Evolutionary conservation across 2,329 filamentous ascomycete genomes (phyloP).

Genomic region (Orbilia ellipsospora): DNA sequence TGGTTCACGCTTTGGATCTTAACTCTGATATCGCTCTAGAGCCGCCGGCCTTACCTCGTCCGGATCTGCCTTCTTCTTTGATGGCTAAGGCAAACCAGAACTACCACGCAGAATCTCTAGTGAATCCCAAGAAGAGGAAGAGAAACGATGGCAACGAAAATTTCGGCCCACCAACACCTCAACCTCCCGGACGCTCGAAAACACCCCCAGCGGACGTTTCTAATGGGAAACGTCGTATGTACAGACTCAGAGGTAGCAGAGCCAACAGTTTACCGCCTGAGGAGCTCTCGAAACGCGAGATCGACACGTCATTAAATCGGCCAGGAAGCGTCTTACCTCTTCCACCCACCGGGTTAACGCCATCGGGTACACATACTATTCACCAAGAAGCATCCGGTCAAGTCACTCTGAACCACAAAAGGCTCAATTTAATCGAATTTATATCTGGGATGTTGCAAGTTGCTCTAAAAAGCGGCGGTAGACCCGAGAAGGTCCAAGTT

Average conservation of each 20-base stretch:
- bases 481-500: constrained; percentile 51
- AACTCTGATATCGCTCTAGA: constrained; percentile 78
- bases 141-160: constrained; percentile 49
- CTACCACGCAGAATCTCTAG: constrained; percentile 13
- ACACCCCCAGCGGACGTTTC: constrained; percentile 39
- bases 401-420: constrained; percentile 52
- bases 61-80: constrained; percentile 49
- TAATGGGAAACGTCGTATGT: constrained; percentile 39
- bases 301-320: constrained; percentile 49
- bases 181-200: constrained; percentile 63
- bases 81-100: constrained; percentile 29
- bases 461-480: constrained; percentile 52
- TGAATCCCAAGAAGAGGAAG: constrained; percentile 52
- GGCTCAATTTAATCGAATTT: constrained; percentile 54
- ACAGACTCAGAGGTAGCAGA: constrained; percentile 37
- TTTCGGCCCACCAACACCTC: constrained; percentile 43
- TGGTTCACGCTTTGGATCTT: constrained; percentile 79
- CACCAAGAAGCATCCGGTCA: constrained; percentile 54
- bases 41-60: constrained; percentile 62
- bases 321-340: constrained; percentile 51
- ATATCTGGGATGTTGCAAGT: constrained; percentile 54
- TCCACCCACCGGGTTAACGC: constrained; percentile 47
- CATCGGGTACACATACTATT: constrained; percentile 53
- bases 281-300: constrained; percentile 41
- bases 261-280: constrained; percentile 51